Percentiles rank a stretch among this genome's conserved stretches.
phyloP scores from a whole-genome alignment of 2,329 filamentous ascomycete genomes.

The Arthrobotrys megalospora region DNA sequence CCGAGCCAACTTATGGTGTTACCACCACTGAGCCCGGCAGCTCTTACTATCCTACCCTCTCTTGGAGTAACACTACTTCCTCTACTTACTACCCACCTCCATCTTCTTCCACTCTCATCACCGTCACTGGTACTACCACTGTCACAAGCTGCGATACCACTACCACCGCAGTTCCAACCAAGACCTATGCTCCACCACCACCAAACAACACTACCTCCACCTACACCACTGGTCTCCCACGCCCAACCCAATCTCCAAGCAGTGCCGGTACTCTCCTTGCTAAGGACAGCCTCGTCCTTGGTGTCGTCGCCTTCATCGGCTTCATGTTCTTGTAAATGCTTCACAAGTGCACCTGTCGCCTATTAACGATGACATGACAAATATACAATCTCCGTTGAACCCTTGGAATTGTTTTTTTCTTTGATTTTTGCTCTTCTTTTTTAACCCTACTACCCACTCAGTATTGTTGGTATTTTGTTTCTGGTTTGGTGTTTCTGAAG shows the following conservation, averaged over 20 bases:
- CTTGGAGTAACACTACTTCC: constrained; percentile 21
- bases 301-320: constrained; percentile 52
- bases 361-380: constrained; percentile 6
- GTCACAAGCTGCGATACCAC: constrained; percentile 55
- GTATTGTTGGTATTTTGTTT: not conserved
- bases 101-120: constrained; percentile 14
- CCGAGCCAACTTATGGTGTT: constrained; percentile 66
- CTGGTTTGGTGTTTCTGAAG: not conserved
- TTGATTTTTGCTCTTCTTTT: not conserved
- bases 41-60: constrained; percentile 31
- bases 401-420: not conserved
- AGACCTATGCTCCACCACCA: constrained; percentile 21
- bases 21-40: constrained; percentile 50
- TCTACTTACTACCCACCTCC: constrained; percentile 19
- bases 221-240: constrained; percentile 47
- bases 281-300: constrained; percentile 43
- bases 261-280: constrained; percentile 47
- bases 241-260: constrained; percentile 51
- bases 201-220: constrained; percentile 23
- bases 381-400: not conserved
- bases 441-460: not conserved
- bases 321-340: constrained; percentile 53
- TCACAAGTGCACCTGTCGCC: not conserved
- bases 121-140: constrained; percentile 42
- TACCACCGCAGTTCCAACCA: constrained; percentile 62